Evolutionary conservation across 306 rosid species (phyloP).

Genomic region (Cicer chorassanicum): DNA sequence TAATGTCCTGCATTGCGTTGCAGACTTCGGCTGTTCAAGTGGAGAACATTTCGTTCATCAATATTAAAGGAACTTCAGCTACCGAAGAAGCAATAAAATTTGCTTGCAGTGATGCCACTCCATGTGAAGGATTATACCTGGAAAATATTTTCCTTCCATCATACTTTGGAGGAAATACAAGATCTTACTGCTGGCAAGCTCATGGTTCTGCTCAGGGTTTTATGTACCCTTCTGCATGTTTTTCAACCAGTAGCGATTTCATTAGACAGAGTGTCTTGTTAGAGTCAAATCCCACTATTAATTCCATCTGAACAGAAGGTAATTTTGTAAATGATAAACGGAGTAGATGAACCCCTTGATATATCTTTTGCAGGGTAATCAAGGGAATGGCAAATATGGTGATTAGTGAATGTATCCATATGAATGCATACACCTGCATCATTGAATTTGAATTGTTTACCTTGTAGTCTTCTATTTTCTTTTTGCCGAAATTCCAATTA

Average conservation of each 20-base stretch:
- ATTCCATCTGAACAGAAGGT: conserved; percentile 40
- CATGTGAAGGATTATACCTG: conserved; percentile 68
- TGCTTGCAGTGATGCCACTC: conserved; percentile 73
- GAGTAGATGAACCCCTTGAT: neutral
- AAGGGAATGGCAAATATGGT: conserved; percentile 17
- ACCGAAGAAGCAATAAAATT: conserved; percentile 72
- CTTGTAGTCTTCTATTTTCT: neutral
- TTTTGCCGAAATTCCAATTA: conserved; percentile 8
- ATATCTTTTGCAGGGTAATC: conserved; percentile 3
- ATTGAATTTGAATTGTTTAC: neutral
- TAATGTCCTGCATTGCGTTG: conserved; percentile 39
- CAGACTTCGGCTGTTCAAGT: conserved; percentile 88
- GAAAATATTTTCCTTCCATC: conserved; percentile 67
- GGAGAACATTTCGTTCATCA: conserved; percentile 65
- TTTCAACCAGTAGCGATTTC: conserved; percentile 48
- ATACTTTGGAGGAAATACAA: conserved; percentile 46
- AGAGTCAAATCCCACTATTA: conserved; percentile 45
- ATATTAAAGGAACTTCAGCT: conserved; percentile 84
- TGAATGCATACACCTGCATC: neutral
- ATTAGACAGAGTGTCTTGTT: conserved; percentile 49
- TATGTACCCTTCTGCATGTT: conserved; percentile 65
- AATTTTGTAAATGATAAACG: neutral
- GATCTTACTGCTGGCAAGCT: conserved; percentile 81
- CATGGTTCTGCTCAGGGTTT: conserved; percentile 65
- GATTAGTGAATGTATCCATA: conserved; percentile 7